Base-by-base conservation (phyloP, 345 rosid species). In the Limnanthes douglasii region DNA sequence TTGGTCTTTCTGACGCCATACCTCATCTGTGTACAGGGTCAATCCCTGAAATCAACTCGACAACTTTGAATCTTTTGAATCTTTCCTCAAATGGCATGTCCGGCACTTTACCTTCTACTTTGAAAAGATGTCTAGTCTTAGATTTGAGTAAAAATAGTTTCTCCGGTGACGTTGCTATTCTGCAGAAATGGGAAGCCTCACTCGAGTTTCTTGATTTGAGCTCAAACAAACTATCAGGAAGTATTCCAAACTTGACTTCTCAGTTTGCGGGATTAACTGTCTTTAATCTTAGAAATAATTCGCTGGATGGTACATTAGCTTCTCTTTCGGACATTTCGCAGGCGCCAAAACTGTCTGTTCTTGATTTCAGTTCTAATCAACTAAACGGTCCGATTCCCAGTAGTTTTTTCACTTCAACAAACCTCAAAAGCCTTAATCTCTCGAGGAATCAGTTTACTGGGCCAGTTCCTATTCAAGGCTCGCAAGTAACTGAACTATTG, bases 71-170 rank as follows among this genome's bases (percentile, higher is more conserved):
- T 36, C 15, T 64, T 56, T 57, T 86, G 65, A 82, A 78, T 58
- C 88, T 86, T 39, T 82, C 95, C 0, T 70, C 78, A 18, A 86
- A 86, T 51, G 61, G 44, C 20, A 39, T 86, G 32, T 70, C 88
- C 5, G 88, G 94, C n/a, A 30, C 62, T 15, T 69, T 86, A 57
- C 97, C 94, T 0, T 23, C 67, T 38, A 33, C 30, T 50, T 40
- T 67, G 18, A 53, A 38, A 41, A 65, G 48, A 2, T 69, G 86
- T 46, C 20, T 52, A 6, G 56, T 37, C 8, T 24, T 78, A 49
- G 97, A 86, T 69, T 48, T 86, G 46, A 86, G 94, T 53, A 58
- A 69, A 60, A 86, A 86, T 58, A 53, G 31, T 59, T 62, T 86
- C 53, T 62, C 70, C 13, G 85, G 71, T 18, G 68, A 78, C 20